Conservation (phyloP, 495 filamentous ascomycete species). For the Opeltia flavorubescens region DNA sequence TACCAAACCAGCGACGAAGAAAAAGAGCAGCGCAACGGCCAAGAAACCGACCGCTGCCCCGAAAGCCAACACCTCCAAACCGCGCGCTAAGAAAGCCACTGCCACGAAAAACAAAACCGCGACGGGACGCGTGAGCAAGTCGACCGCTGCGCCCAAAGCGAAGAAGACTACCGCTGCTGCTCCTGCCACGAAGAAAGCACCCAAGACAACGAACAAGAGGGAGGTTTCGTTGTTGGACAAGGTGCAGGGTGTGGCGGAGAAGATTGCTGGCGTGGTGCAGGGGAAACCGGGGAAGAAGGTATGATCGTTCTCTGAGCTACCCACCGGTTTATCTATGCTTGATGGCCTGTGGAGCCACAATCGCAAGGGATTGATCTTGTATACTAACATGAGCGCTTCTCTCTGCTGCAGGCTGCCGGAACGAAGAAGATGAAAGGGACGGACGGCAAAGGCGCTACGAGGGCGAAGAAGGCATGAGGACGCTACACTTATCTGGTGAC, state of each 20-base stretch:
- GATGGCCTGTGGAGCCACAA: background rate
- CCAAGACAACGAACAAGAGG: slow-evolving; percentile 9
- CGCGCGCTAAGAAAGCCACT: slow-evolving; percentile 11
- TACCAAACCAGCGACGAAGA: background rate
- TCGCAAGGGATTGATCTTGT: no score
- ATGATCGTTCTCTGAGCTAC: background rate
- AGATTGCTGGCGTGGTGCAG: slow-evolving; percentile 11
- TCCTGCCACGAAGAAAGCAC: slow-evolving; percentile 3
- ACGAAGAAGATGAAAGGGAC: slow-evolving; percentile 26
- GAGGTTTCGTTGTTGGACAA: slow-evolving; percentile 11
- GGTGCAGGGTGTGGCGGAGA: slow-evolving; percentile 14
- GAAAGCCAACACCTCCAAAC: slow-evolving; percentile 13
- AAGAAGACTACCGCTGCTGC: no score
- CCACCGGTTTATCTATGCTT: background rate
- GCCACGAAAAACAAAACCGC: background rate
- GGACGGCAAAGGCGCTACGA: slow-evolving; percentile 14
- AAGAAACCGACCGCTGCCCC: slow-evolving; percentile 3
- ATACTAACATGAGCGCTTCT: no score
- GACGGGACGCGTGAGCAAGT: slow-evolving; percentile 1
- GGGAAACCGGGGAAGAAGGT: slow-evolving; percentile 18
- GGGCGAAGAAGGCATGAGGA: slow-evolving; percentile 9
- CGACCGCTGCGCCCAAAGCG: slow-evolving; percentile 3
- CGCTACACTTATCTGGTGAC: no score
- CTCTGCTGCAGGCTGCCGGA: slow-evolving; percentile 20
- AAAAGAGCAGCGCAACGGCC: slow-evolving; percentile 1